These are phyloP conservation scores for Aspergillus sp. DNA, from an alignment of 2,329 filamentous ascomycete species.

Conservation along the genomic window DNA sequence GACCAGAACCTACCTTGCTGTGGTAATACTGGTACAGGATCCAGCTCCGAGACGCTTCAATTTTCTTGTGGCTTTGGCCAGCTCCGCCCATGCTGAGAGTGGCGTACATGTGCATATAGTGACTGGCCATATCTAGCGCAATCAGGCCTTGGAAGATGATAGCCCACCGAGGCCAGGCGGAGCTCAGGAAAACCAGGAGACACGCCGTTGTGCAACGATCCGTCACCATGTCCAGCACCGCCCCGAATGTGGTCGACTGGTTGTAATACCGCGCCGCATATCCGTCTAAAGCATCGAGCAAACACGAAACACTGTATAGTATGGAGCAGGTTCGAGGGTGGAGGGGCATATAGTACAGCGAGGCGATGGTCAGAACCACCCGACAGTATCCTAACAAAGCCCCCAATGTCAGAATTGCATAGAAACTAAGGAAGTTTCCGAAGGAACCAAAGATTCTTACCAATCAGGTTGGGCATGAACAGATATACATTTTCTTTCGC, in stretches of 20 bases:
- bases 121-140: constrained; percentile 86
- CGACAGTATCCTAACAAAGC: constrained; percentile 64
- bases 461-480: constrained; percentile 79
- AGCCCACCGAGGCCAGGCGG: constrained; percentile 89
- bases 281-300: constrained; percentile 92
- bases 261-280: constrained; percentile 83
- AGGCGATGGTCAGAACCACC: constrained; percentile 79
- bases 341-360: constrained; percentile 98
- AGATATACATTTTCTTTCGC: constrained; percentile 72
- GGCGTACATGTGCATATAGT: constrained; percentile 99
- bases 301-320: constrained; percentile 83
- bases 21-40: constrained; percentile 95
- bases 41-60: constrained; percentile 83
- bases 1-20: constrained; percentile 72
- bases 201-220: constrained; percentile 96
- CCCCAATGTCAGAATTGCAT: neutral
- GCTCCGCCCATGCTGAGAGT: constrained; percentile 83
- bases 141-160: constrained; percentile 94
- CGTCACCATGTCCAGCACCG: constrained; percentile 98
- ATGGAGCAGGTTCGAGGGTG: constrained; percentile 93
- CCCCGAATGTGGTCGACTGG: constrained; percentile 92
- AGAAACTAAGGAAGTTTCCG: neutral
- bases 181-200: constrained; percentile 88
- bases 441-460: constrained; percentile 45
- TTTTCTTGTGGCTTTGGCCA: constrained; percentile 83